Base-by-base conservation (phyloP, 805 yeast genomes). In the Wickerhamomyces tratensis region DNA sequence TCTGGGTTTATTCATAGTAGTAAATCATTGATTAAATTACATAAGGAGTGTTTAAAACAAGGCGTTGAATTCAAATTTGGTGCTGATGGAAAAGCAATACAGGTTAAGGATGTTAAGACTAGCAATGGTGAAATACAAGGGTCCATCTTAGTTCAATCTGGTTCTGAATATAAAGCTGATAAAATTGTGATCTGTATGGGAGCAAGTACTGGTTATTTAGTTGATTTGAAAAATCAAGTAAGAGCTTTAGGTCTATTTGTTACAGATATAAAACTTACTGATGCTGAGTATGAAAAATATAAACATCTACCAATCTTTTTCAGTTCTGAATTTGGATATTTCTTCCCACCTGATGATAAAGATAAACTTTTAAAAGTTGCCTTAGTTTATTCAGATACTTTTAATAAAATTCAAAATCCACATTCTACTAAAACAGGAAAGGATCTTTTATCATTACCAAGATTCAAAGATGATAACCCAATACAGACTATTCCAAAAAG, bases 291-390 rank as follows among this genome's bases (percentile, higher is more conserved):
- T 44, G 53, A 52, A 26, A 54, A 51, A 27, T 68, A 57, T 41
- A 61, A 62, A 46, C 46, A 54, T 39, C 58, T 69, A 14, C 76
- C 76, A 2, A 57, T 70, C 9, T 64, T 71, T 26, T 69, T 69
- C 52, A 62, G 67, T 44, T 55, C 70, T 1, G 68, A 65, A 36
- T 42, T 58, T 40, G 75, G 76, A 0, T 71, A 69, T 43, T 68
- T 67, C 51, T 71, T 71, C 55, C 73, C 75, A 5, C 76, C 76
- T 11, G 74, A 70, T 47, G 49, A 54, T 7, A 58, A 57, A 2
- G 57, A 64, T 1, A 60, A 53, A 30, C 43, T 47, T n/a, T 43
- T 67, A 44, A 71, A 71, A 46, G 51, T 71, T 31, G 70, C 67
- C 1, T 47, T 64, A 38, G 50, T 57, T 1, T 53, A 47, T 33